Base-by-base conservation (phyloP, 164 flowering plant genomes). In the Magnolia kwangsiensis region DNA sequence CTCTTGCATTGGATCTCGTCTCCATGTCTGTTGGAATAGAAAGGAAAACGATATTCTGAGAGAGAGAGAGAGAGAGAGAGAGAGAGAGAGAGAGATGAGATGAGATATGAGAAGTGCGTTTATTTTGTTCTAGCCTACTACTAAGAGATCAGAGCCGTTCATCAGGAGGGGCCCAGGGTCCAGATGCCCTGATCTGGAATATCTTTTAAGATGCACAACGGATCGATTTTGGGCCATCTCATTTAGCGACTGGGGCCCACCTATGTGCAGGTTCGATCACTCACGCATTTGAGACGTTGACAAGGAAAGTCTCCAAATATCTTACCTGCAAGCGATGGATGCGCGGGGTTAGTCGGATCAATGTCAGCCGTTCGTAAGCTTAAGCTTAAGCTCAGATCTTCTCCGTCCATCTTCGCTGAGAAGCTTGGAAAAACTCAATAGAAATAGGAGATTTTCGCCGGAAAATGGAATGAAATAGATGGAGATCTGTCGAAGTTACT, bases 331-430 rank as follows among this genome's bases (percentile, higher is more conserved):
- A 58, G 29, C n/a, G 69, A 74, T 10, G 76, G 20, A 37, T 74
- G 20, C 7, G 59, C 64, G 19, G 59, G 7, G 31, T 63, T 49
- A 8, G 69, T 14, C 18, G 13, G 11, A 4, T 23, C 63, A 45
- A 49, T 27, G 4, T 67, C 50, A 31, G 45, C 45, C 74, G 45
- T 76, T 6, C 63, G 21, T 37, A 76, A 61, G 59, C 78, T 66
- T 58, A 70, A 76, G 73, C 78, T 76, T 50, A 76, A 63, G 20
- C 4, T 18, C 67, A 69, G 67, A 59, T 70, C 78, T 4, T 70
- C 74, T 20, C 58, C 73, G 2, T 70, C 78, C 78, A 76, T 76
- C 13, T 7, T 51, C 14, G 11, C 11, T 6, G 64, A 55, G 3
- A 6, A 49, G 10, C 5, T 19, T 37, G 4, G 7, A 37, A 37